These are phyloP conservation scores for Nigrograna mackinnonii DNA, from an alignment of 2,329 filamentous ascomycete species.

Conservation along the genomic window DNA sequence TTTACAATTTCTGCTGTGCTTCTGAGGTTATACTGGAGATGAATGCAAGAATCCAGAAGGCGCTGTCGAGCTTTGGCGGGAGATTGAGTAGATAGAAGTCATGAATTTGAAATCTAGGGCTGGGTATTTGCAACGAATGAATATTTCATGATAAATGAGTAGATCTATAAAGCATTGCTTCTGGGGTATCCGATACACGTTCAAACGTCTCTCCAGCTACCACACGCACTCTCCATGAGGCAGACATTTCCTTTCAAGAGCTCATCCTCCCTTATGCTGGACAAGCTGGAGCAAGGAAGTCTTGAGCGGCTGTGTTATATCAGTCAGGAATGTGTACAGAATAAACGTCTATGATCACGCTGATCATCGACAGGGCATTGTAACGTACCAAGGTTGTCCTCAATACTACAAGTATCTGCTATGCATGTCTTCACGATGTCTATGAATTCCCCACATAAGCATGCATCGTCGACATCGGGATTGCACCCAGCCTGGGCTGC, in stretches of 20 bases:
- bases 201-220: background rate
- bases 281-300: constrained; percentile 1
- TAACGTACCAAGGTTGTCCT: constrained; percentile 35
- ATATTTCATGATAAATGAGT: too few relatives aligned
- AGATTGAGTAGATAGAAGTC: too few relatives aligned
- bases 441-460: constrained; percentile 37
- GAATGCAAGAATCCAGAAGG: too few relatives aligned
- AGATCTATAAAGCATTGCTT: too few relatives aligned
- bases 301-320: background rate
- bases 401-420: constrained; percentile 26
- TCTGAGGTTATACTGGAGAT: too few relatives aligned
- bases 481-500: constrained; percentile 30
- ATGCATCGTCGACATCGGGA: constrained; percentile 31
- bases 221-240: background rate
- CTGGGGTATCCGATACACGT: too few relatives aligned
- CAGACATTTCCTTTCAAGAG: background rate
- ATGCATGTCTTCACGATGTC: constrained; percentile 32
- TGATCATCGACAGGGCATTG: too few relatives aligned
- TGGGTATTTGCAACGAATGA: too few relatives aligned
- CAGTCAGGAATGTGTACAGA: too few relatives aligned
- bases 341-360: background rate
- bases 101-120: too few relatives aligned
- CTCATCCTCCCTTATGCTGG: background rate
- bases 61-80: too few relatives aligned
- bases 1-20: too few relatives aligned